These are phyloP conservation scores for Carallia pectinifolia DNA, from an alignment of 345 rosid species.

Conservation along the genomic window DNA sequence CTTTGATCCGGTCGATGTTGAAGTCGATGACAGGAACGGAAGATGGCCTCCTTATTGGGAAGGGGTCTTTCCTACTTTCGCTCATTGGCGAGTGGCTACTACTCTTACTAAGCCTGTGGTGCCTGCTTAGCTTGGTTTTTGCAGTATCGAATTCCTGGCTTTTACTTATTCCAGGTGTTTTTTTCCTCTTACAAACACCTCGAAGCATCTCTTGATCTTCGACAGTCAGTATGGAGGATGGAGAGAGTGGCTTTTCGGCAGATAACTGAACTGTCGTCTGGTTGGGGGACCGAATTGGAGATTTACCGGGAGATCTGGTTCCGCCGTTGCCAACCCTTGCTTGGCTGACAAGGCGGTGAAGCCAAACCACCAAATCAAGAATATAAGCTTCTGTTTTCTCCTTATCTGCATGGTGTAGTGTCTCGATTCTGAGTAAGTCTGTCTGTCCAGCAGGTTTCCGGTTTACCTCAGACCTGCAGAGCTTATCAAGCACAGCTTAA, in stretches of 20 bases:
- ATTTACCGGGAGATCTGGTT: conserved; percentile 74
- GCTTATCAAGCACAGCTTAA: conserved; percentile 9
- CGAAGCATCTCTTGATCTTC: conserved; percentile 97
- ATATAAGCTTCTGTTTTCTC: conserved; percentile 78
- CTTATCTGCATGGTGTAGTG: conserved; percentile 93
- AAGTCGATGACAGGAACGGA: conserved; percentile 72
- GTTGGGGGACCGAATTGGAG: conserved; percentile 81
- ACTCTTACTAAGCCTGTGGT: conserved; percentile 88
- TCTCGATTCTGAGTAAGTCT: conserved; percentile 83
- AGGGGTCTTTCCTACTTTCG: conserved; percentile 54
- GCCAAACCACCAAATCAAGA: conserved; percentile 86
- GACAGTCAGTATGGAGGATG: conserved; percentile 51
- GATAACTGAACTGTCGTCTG: conserved; percentile 51
- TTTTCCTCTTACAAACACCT: conserved; percentile 78
- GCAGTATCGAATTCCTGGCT: conserved; percentile 88
- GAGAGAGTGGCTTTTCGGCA: conserved; percentile 36
- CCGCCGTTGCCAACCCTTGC: conserved; percentile 66
- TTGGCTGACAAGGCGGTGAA: conserved; percentile 81
- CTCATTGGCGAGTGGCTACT: conserved; percentile 79
- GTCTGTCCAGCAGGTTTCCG: conserved; percentile 66
- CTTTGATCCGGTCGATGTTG: conserved; percentile 73
- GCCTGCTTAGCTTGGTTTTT: conserved; percentile 56
- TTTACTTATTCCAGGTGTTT: conserved; percentile 88
- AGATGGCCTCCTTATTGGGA: conserved; percentile 65
- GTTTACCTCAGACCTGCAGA: conserved; percentile 66